Evolutionary conservation across 2,329 filamentous ascomycete genomes (phyloP), one percentile per base, ranked within the genome.

Genomic region (Penicillium sp.): DNA sequence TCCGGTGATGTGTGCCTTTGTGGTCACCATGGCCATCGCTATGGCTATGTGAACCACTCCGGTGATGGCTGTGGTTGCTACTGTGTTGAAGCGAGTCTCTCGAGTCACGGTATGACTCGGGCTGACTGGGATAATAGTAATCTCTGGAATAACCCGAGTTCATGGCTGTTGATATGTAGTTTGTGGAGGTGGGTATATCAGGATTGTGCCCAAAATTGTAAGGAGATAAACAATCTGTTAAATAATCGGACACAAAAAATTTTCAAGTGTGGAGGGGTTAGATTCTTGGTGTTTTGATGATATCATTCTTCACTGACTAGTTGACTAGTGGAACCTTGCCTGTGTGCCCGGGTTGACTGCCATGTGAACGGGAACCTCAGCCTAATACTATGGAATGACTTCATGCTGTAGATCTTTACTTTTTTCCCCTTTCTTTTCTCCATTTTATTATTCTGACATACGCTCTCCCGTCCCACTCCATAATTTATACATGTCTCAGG

Each of bases 241-340:
- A 47, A 35, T 47, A 33, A 6, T 4, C 26, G 4, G 42, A n/a
- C 26, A n/a, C n/a, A 11, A 40, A 40, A 15, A 8, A 41, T 8
- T 20, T 47, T 40, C 26, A 11, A 23, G 11, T 8, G 26, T 11
- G 23, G 22, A 11, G 14, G 29, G 8, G 27, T 18, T 18, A 11
- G 25, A 26, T 48, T 48, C 31, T 23, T 29, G 41, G 11, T 25
- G 31, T 5, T 25, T 48, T 44, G 31, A 53, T 53, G 51, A 53
- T 53, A 53, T 53, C 51, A 53, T 53, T 53, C 51, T 26, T 35
- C 43, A 53, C 51, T 26, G 18, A 51, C 48, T 50, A 50, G 37
- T 31, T 11, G 22, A 42, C 49, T 51, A 51, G 49, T 51, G 14
- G 40, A 51, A 44, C 49, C 20, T 51, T 51, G 35, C 18, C 18